Percentiles rank a stretch among this genome's conserved stretches.
Evolutionary conservation across 148 eudicot genomes (phyloP).

Genomic region (Pharnaceum exiguum): DNA sequence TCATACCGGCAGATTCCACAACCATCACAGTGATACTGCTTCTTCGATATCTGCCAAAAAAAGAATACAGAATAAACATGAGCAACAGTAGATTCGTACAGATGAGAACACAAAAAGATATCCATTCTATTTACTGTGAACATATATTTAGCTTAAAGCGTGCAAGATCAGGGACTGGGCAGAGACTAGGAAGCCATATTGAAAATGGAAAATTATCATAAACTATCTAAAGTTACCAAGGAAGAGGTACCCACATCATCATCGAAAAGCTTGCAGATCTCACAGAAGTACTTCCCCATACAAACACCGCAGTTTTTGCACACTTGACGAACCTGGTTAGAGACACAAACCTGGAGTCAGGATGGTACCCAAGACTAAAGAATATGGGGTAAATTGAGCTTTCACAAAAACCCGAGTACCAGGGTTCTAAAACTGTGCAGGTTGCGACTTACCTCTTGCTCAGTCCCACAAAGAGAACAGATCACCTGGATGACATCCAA

Average conservation of each 20-base stretch:
- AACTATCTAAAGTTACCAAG: background rate
- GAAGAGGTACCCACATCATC: conserved; percentile 65
- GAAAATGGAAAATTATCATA: background rate
- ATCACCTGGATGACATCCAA: conserved; percentile 45
- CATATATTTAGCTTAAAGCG: too few species aligned
- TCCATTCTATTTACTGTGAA: too few species aligned
- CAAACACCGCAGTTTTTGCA: conserved; percentile 86
- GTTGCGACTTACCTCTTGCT: conserved; percentile 68
- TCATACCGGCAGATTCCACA: conserved; percentile 90
- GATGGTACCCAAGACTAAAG: background rate
- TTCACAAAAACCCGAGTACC: too few species aligned
- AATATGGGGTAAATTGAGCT: too few species aligned
- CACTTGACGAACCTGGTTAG: conserved; percentile 59
- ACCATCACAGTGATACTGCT: conserved; percentile 70
- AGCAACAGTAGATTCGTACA: background rate
- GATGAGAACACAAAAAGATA: background rate
- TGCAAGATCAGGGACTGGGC: too few species aligned
- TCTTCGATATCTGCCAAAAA: conserved; percentile 64
- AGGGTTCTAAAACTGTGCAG: background rate
- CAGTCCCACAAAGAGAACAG: conserved; percentile 84
- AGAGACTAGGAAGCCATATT: background rate
- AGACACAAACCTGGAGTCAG: background rate
- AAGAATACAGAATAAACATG: conserved; percentile 5
- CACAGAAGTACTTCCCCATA: conserved; percentile 84
- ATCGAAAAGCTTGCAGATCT: conserved; percentile 71